Evolutionary conservation across 106 monocot species (phyloP).

Genomic region (Xerophyta viscosa): DNA sequence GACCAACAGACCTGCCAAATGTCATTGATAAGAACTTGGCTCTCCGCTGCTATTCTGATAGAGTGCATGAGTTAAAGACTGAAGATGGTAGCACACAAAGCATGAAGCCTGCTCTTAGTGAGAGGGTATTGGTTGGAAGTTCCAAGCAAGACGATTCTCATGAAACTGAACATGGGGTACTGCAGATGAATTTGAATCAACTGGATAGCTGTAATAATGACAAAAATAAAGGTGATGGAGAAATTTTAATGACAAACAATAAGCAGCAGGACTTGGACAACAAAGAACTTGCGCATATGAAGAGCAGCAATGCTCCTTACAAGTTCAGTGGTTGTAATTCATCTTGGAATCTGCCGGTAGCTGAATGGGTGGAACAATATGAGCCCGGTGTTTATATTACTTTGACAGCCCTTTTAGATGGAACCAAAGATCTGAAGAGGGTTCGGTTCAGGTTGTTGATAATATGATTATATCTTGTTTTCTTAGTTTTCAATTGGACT

Average conservation of each 20-base stretch:
- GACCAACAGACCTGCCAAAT: slow-evolving; percentile 24
- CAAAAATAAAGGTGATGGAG: slow-evolving; percentile 11
- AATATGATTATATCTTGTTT: not conserved
- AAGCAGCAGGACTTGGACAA: slow-evolving; percentile 16
- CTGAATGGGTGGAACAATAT: slow-evolving; percentile 96
- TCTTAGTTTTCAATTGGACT: not conserved
- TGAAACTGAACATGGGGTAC: not conserved
- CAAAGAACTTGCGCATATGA: slow-evolving; percentile 19
- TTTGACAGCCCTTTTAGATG: slow-evolving; percentile 74
- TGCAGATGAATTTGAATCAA: slow-evolving; percentile 3
- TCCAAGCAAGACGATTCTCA: no score
- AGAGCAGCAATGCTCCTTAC: slow-evolving; percentile 19
- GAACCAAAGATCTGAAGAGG: slow-evolving; percentile 85
- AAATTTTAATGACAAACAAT: slow-evolving; percentile 7
- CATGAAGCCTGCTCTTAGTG: slow-evolving; percentile 1
- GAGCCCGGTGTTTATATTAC: slow-evolving; percentile 97
- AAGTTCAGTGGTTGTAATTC: slow-evolving; percentile 25
- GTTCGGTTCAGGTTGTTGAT: slow-evolving; percentile 81
- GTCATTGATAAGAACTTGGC: slow-evolving; percentile 11
- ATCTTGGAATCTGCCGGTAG: slow-evolving; percentile 40
- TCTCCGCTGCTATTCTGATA: slow-evolving; percentile 10
- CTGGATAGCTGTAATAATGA: slow-evolving; percentile 7
- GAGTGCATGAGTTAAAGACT: slow-evolving; percentile 9
- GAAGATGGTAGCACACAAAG: slow-evolving; percentile 7
- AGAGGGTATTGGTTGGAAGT: no score